Evolutionary conservation across 1,284 basidiomycete species (phyloP), one percentile per base, ranked within the genome.

Genomic region (Ganoderma lucidum): DNA sequence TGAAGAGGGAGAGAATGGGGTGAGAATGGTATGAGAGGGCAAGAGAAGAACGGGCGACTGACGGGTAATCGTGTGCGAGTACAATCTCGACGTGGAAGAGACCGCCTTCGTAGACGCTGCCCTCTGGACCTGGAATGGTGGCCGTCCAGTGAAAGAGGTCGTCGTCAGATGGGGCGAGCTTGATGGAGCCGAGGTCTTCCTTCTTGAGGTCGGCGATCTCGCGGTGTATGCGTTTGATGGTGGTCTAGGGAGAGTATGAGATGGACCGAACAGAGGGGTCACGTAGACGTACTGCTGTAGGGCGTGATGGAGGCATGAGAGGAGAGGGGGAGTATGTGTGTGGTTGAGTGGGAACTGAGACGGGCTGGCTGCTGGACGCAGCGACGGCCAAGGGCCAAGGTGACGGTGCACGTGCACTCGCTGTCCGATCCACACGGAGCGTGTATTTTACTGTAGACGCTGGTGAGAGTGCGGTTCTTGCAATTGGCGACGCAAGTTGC

Each of bases 71-170:
- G 1, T 83, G 75, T 3, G 91, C 88, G 14, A 97, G 83, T 19
- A 82, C 81, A 32, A 97, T 90, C 62, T 93, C 90, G 3, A 96
- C 84, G 35, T 92, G 83, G 77, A 96, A 97, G 28, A 92, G 81
- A 1, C 96, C 96, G 0, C 94, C 94, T 79, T 96, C 94, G 78
- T 98, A 98, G 0, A 93, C 88, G 67, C 93, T 95, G 28, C 94
- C 96, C 73, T 91, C 86, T 0, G 95, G 95, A 0, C 95, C 94
- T 19, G 95, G 95, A 64, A 97, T 88, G 32, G 78, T 77, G 0
- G 85, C 87, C 42, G 78, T 81, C 88, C 88, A 90, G 35, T 81
- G 76, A 74, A 87, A 87, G 35, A 89, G 82, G 62, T 81, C 82
- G 55, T 82, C 80, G 64, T 78, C 88, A 45, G 86, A 84, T 2